Evolutionary conservation across 2,329 filamentous ascomycete species (phyloP), one percentile per base, ranked within the genome.

Genomic region (Coniella lustricola): DNA sequence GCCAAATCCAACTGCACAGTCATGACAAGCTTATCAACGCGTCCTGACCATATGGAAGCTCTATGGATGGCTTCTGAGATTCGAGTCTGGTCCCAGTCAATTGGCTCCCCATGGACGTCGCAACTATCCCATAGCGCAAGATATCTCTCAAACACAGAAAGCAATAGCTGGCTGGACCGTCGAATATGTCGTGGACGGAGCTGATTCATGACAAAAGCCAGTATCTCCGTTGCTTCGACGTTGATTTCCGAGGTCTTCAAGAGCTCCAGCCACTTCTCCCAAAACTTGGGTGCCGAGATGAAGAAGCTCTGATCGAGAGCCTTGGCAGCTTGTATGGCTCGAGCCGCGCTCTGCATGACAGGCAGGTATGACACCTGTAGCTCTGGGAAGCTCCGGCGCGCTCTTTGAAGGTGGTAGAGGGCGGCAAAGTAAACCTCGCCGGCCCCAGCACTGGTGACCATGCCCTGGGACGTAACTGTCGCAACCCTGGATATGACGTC

Each of bases 31-130:
- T 14, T n/a, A 14, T 47, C 44, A 17, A 39, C 16, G 31, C 51
- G 51, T 21, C 51, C 48, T 41, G 33, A 38, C 51, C 51, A 53
- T 8, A 46, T 32, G 5, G 32, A 32, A 22, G 51, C 48, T 40
- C 41, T n/a, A 3, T 31, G 32, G 2, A 34, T 42, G 3, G 33
- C 3, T 20, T 38, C 16, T 7, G 48, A 34, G 20, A 40, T 39
- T 18, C 42, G 44, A n/a, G 16, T 5, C 20, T 20, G 36, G 17
- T 33, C 3, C 16, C 36, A 46, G 20, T 35, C 13, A 21, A 43
- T 10, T 29, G 51, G 25, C 29, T 34, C 35, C 14, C 51, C 51
- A 21, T 50, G 51, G 8, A 48, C n/a, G 22, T 39, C 46, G 8
- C 17, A 13, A 14, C 20, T 48, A 22, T 25, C 36, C 51, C 51